Evolutionary conservation across 176 grass and related monocot genomes (phyloP), one percentile per base, ranked within the genome.

Genomic region (Leersia perrieri): DNA sequence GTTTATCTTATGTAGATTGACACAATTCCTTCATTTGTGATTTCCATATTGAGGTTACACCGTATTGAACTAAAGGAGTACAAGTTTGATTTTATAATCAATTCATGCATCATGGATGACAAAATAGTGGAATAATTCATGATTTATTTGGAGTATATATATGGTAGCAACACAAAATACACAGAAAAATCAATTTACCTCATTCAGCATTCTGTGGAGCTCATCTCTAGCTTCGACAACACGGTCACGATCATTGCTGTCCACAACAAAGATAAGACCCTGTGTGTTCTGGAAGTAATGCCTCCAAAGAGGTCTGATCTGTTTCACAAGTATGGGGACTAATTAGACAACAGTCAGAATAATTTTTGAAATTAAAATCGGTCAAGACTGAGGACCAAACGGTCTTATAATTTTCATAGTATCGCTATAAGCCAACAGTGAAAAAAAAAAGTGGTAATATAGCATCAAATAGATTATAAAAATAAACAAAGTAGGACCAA

Each of bases 201-300:
- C 73, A 2, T 87, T 82, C 34, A 87, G 40, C 79, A 87, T 85
- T 32, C 83, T 72, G 32, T 85, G 83, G 32, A 85, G 83, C 83
- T 85, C 83, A 85, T 85, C 83, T 85, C 75, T 85, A 0, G 83
- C 83, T 53, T 85, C 83, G 63, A 85, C 75, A 35, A 85, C 75
- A 85, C 83, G 83, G 32, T 85, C 83, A 10, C 67, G 75, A 22
- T 79, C 83, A 62, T 85, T 85, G 57, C 75, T 79, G 32, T 85
- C 83, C 16, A 85, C 83, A 16, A 85, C 83, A 71, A 85, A 85
- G 83, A 85, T 85, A 64, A 85, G 83, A 30, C 83, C 83, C 66
- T 85, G 83, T 36, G 83, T 85, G 67, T 85, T 85, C 75, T 85
- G 83, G 75, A 85, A 85, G 75, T 85, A 85, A 64, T 85, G 83